These are phyloP conservation scores for Amanita muscaria DNA, from an alignment of 768 basidiomycete genomes.

Conservation along the genomic window DNA sequence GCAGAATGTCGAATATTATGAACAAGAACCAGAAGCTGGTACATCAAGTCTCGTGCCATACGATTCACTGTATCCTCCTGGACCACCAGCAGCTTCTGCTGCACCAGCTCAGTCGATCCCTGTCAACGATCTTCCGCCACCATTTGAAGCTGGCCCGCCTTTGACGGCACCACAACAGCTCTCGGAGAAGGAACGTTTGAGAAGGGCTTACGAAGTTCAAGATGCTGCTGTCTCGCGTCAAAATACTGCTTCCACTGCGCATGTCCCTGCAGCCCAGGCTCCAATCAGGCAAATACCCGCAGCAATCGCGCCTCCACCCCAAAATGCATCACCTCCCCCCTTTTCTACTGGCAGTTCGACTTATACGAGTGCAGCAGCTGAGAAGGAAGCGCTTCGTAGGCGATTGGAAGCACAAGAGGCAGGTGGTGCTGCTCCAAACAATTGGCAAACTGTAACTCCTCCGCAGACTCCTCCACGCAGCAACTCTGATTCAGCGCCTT, in stretches of 20 bases:
- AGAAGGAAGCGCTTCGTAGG: slow-evolving; percentile 51
- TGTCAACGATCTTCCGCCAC: slow-evolving; percentile 37
- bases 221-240: slow-evolving; percentile 45
- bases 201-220: slow-evolving; percentile 54
- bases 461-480: slow-evolving; percentile 15
- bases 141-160: slow-evolving; percentile 39
- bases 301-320: slow-evolving; percentile 14
- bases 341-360: slow-evolving; percentile 10
- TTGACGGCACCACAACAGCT: slow-evolving; percentile 27
- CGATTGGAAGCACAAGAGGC: slow-evolving; percentile 55
- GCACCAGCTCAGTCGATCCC: slow-evolving; percentile 20
- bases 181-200: slow-evolving; percentile 64
- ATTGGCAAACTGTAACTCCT: slow-evolving; percentile 7
- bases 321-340: background rate
- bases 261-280: slow-evolving; percentile 18
- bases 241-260: slow-evolving; percentile 10
- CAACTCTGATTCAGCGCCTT: slow-evolving; percentile 14
- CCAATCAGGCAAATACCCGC: slow-evolving; percentile 18
- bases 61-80: slow-evolving; percentile 48
- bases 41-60: slow-evolving; percentile 45
- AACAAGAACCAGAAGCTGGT: slow-evolving; percentile 12
- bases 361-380: slow-evolving; percentile 24
- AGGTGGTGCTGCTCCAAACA: slow-evolving; percentile 13
- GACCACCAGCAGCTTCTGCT: slow-evolving; percentile 18
- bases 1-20: slow-evolving; percentile 29